phyloP scores from a whole-genome alignment of 805 yeast genomes.

The Candida berthetii region DNA sequence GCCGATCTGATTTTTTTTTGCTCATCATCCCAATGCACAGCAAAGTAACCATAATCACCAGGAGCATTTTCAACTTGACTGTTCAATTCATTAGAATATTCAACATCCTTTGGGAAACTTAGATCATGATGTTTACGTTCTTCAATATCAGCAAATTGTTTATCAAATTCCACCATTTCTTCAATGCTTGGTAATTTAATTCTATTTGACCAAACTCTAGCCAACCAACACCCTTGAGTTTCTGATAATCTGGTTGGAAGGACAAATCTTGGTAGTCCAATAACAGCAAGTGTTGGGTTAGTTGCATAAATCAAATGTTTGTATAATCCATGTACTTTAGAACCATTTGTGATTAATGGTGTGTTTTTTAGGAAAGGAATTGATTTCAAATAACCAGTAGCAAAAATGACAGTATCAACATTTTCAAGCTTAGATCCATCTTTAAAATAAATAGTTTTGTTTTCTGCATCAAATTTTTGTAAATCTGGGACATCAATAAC shows the following conservation, averaged over 20 bases:
- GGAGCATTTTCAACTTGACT: conserved; percentile 29
- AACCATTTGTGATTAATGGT: conserved; percentile 36
- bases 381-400: conserved; percentile 69
- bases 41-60: conserved; percentile 37
- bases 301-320: conserved; percentile 49
- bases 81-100: conserved; percentile 44
- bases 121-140: conserved; percentile 46
- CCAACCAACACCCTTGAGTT: conserved; percentile 59
- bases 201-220: conserved; percentile 55
- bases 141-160: conserved; percentile 36
- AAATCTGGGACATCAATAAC: conserved; percentile 39
- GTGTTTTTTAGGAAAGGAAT: conserved; percentile 50
- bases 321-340: conserved; percentile 45
- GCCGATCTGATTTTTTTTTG: conserved; percentile 37
- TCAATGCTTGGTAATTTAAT: conserved; percentile 40
- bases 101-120: conserved; percentile 50
- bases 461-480: conserved; percentile 28
- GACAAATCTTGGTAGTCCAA: conserved; percentile 56
- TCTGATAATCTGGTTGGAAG: conserved; percentile 59
- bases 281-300: conserved; percentile 60
- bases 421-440: conserved; percentile 40
- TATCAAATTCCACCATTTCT: conserved; percentile 40
- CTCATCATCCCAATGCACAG: conserved; percentile 46
- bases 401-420: conserved; percentile 57
- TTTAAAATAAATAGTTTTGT: conserved; percentile 34